Evolutionary conservation across 148 eudicot genomes (phyloP).

Genomic region (Camellia granthamiana): DNA sequence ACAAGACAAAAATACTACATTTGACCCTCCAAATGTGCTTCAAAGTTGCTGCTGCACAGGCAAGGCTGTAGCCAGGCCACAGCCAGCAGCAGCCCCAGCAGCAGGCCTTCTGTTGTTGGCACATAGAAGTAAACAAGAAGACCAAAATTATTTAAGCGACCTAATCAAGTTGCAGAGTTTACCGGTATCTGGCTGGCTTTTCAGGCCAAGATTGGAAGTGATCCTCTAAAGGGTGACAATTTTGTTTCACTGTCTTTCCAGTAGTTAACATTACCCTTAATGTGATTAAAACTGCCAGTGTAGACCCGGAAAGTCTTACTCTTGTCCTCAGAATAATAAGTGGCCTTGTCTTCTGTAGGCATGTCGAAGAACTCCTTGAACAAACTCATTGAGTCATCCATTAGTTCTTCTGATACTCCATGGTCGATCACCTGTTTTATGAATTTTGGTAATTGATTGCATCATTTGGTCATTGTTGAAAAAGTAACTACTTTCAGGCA

Average conservation of each 20-base stretch:
- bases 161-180: neutral
- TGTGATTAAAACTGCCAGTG: conserved; percentile 30
- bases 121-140: no score
- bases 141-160: no score
- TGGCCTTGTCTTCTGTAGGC: conserved; percentile 20
- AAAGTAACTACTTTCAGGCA: neutral
- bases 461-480: neutral
- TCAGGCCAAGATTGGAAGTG: conserved; percentile 25
- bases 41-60: no score
- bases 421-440: conserved; percentile 24
- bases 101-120: no score
- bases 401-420: conserved; percentile 28
- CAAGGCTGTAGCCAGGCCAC: no score
- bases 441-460: neutral
- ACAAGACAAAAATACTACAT: no score
- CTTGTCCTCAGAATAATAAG: conserved; percentile 16
- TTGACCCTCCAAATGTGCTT: no score
- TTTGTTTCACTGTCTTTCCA: conserved; percentile 27
- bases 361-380: conserved; percentile 25
- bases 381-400: conserved; percentile 18
- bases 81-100: no score
- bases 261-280: conserved; percentile 12
- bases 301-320: conserved; percentile 18
- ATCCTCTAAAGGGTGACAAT: conserved; percentile 25
- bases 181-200: conserved; percentile 22